These are phyloP conservation scores for Aquilaria agallochum DNA, from an alignment of 441 rosid genomes.

Conservation along the genomic window DNA sequence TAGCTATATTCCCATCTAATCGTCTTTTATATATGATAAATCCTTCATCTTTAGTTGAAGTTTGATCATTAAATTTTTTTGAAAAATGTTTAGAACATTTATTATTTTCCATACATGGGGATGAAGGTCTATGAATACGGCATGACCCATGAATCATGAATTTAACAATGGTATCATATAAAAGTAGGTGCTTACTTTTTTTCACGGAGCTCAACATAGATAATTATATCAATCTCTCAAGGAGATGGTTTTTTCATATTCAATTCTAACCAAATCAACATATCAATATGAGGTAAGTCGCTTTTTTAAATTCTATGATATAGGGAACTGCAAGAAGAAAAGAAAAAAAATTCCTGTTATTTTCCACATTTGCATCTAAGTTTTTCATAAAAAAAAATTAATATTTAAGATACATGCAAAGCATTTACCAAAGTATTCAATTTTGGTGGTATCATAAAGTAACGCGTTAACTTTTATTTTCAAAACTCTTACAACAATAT, in stretches of 20 bases:
- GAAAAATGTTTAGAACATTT: constrained; percentile 6
- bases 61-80: not conserved
- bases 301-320: not conserved
- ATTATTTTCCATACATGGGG: not conserved
- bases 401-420: too few relatives aligned
- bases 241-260: not conserved
- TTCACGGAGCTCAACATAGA: constrained; percentile 1
- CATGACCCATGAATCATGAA: constrained; percentile 20
- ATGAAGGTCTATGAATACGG: not conserved
- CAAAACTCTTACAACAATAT: constrained; percentile 10
- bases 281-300: constrained; percentile 1
- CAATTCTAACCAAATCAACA: constrained; percentile 6
- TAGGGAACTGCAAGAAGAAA: not conserved
- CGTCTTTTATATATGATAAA: not conserved
- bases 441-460: not conserved
- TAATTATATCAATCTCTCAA: not conserved
- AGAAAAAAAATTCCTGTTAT: too few relatives aligned
- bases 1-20: not conserved
- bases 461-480: constrained; percentile 8
- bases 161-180: not conserved
- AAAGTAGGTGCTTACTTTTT: not conserved
- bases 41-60: not conserved
- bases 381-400: too few relatives aligned
- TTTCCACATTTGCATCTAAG: too few relatives aligned
- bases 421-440: not conserved